Conservation (phyloP, 805 yeast genomes). For the Lachancea thermotolerans region DNA sequence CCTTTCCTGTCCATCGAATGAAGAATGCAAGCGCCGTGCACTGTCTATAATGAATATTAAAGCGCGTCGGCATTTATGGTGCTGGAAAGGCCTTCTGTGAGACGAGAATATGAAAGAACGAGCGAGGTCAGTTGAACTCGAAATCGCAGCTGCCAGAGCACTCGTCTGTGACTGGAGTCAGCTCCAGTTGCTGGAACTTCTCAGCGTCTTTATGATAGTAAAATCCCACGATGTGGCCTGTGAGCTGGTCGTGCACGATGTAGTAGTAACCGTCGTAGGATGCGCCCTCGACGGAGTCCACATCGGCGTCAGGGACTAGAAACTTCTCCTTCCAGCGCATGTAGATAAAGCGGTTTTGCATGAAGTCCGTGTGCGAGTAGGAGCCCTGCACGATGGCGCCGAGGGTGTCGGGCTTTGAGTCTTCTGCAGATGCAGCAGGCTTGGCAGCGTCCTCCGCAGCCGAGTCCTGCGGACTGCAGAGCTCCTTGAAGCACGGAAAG, state of each 20-base stretch:
- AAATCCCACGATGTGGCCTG: constrained; percentile 72
- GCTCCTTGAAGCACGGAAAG: constrained; percentile 40
- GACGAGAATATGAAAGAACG: background rate
- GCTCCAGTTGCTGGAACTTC: constrained; percentile 65
- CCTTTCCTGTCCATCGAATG: background rate
- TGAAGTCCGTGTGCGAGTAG: constrained; percentile 25
- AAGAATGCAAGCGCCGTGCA: background rate
- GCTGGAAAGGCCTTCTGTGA: background rate
- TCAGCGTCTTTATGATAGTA: constrained; percentile 80
- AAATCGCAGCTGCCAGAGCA: constrained; percentile 11
- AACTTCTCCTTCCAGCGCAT: constrained; percentile 97
- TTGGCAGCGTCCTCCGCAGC: constrained; percentile 3
- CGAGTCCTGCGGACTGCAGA: constrained; percentile 14
- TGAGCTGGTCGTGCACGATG: constrained; percentile 68
- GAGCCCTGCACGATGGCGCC: constrained; percentile 17
- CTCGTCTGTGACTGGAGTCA: constrained; percentile 30
- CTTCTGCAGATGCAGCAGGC: no score
- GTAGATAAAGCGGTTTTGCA: constrained; percentile 48
- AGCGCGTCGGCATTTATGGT: background rate
- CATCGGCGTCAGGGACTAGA: constrained; percentile 68
- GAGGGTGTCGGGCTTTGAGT: constrained; percentile 5
- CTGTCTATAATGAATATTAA: background rate
- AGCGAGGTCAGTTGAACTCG: constrained; percentile 8
- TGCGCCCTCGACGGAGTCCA: constrained; percentile 52
- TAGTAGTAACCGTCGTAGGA: constrained; percentile 92